Conservation (phyloP, 306 rosid genomes). For the Nissolia schottii region DNA sequence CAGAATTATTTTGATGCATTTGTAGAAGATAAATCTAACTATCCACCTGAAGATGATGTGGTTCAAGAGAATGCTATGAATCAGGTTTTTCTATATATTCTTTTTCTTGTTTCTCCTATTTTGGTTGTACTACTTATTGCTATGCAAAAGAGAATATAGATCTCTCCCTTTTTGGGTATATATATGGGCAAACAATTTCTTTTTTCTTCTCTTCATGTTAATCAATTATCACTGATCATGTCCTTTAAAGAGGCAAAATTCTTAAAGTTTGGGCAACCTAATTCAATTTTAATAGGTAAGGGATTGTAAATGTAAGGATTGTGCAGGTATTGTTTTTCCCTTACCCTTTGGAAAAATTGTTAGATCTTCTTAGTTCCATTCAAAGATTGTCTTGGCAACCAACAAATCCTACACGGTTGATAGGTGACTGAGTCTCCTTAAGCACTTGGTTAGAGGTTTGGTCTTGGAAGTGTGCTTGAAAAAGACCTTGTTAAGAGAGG, state of each 20-base stretch:
- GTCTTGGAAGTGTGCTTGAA: too few relatives aligned
- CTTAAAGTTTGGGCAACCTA: slow-evolving; percentile 5
- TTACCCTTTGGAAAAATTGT: background rate
- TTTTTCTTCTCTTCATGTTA: slow-evolving; percentile 1
- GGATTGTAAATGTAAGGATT: slow-evolving; percentile 2
- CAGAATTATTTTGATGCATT: slow-evolving; percentile 76
- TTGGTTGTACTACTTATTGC: slow-evolving; percentile 58
- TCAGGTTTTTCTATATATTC: slow-evolving; percentile 57
- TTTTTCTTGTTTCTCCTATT: slow-evolving; percentile 75
- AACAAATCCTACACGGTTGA: too few relatives aligned
- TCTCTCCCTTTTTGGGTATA: slow-evolving; percentile 2
- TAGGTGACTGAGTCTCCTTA: too few relatives aligned
- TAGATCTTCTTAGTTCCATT: background rate
- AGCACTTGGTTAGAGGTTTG: too few relatives aligned
- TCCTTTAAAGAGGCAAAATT: background rate
- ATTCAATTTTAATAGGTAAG: background rate
- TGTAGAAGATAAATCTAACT: slow-evolving; percentile 56
- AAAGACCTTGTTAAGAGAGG: too few relatives aligned
- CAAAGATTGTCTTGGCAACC: background rate
- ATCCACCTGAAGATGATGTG: slow-evolving; percentile 33
- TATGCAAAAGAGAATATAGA: slow-evolving; percentile 60
- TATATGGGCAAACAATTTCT: background rate
- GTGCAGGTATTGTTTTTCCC: background rate
- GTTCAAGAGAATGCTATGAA: slow-evolving; percentile 43
- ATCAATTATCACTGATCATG: background rate